Evolutionary conservation across 2,329 filamentous ascomycete genomes (phyloP), one percentile per base, ranked within the genome.

Genomic region (Aureobasidium sp.): DNA sequence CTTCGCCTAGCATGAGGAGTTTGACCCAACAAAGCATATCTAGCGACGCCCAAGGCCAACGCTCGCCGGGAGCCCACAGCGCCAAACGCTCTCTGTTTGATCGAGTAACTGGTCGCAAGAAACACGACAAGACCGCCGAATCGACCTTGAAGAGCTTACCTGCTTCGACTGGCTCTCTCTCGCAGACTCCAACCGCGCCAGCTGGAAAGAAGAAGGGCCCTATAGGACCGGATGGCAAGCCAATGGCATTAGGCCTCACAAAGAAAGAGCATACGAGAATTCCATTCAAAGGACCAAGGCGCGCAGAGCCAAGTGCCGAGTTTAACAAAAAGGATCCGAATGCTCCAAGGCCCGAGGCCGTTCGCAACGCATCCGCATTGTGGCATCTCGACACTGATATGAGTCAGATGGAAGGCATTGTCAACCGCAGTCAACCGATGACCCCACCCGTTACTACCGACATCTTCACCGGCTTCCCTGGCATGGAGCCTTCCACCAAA

Each of bases 371-470:
- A 25, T 66, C 70, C 49, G 83, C 82, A 14, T 75, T 91, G 49
- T 96, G 88, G 75, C 84, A 84, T 69, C 83, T 97, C 29, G 93
- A 97, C 73, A 95, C 90, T 1, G 89, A 97, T 71, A 82, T 97
- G 52, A 85, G 86, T 62, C 85, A 96, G 68, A 94, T 99, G 90
- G 88, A 92, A 69, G 94, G 91, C 25, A 97, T 97, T 66, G 78
- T 97, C 64, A 86, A 87, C 57, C 69, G 71, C 9, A 57, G 52
- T 31, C 62, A 64, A 31, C 85, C 87, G 0, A 78, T 91, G 70
- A 88, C 89, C 1, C 89, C 90, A 1, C 86, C 90, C 67, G 65
- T 64, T 6, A 71, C 71, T 14, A 72, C 71, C 25, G 77, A 80
- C 7, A 70, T 76, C n/a, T 74, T 73, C 60, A 70, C 72, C 36